Evolutionary conservation across 2,329 filamentous ascomycete species (phyloP).

Genomic region (Pyrenophora tritici-repentis): DNA sequence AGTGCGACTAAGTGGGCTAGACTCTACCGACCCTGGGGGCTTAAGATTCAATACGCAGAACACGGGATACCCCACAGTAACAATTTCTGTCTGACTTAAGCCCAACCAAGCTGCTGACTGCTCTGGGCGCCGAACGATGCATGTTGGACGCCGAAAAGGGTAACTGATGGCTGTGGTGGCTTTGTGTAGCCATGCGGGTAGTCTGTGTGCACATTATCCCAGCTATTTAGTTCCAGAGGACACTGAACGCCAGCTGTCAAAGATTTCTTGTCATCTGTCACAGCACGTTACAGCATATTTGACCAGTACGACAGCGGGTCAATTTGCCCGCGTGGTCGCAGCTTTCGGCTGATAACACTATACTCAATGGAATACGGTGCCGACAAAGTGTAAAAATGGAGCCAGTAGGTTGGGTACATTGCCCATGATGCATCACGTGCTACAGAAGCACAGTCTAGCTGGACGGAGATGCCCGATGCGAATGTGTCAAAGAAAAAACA

Average conservation of each 20-base stretch:
- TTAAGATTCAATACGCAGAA: not conserved
- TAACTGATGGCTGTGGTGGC: not conserved
- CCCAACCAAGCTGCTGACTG: too few species aligned
- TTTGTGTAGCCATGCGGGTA: not conserved
- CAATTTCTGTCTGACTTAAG: not conserved
- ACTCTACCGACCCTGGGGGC: slow-evolving; percentile 2
- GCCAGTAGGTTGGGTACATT: too few species aligned
- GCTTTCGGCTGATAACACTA: not conserved
- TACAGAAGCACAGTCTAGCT: not conserved
- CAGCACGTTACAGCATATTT: not conserved
- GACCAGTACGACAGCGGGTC: not conserved
- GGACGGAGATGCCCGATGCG: too few species aligned
- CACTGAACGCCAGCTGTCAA: slow-evolving; percentile 3
- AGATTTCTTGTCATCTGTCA: slow-evolving; percentile 1
- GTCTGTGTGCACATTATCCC: slow-evolving; percentile 3
- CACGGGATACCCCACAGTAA: not conserved
- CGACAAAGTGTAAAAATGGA: too few species aligned
- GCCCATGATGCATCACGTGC: not conserved
- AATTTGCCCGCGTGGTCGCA: slow-evolving; percentile 1
- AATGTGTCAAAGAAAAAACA: not conserved
- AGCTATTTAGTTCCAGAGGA: not conserved
- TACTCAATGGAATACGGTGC: not conserved
- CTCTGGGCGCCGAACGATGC: too few species aligned
- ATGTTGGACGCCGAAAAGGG: not conserved
- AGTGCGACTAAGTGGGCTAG: slow-evolving; percentile 12